Base-by-base conservation (phyloP, 2,329 filamentous ascomycete genomes). In the Cyanodermella asteris region DNA sequence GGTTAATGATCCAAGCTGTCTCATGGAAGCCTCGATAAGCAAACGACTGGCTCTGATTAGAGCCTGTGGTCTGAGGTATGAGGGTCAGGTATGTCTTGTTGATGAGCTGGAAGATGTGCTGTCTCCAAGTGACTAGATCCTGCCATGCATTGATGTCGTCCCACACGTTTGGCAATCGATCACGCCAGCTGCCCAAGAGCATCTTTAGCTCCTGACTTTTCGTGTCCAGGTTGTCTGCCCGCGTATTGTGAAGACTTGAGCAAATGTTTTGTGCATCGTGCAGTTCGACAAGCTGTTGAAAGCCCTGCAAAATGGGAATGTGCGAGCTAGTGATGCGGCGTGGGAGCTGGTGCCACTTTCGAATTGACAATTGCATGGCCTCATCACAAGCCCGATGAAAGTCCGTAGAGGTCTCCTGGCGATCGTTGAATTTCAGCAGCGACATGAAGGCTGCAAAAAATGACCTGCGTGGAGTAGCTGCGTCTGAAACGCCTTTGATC, bases 371-470 rank as follows among this genome's bases (percentile, higher is more conserved):
- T 47, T 99, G 87, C 26, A 94, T 93, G 3, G 87, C 84, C 50
- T 97, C 90, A 39, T 99, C 87, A 40, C 82, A 91, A 13, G 91
- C 66, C 29, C 80, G 70, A 33, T 73, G 75, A 49, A 97, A 94
- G 26, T 94, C 84, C 20, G 62, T 62, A 10, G 64, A 58, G 5
- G 62, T 62, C 45, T 94, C 84, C 34, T 76, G 71, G 50, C 91
- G 84, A 38, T 78, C 74, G 48, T 94, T 84, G 34, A 90, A 70
- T 48, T 93, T 93, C 34, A 97, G 68, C 18, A 99, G 59, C 2
- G 81, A 76, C 75, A 93, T 91, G 53, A 99, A 99, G 0, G 84
- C 80, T 46, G 93, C 82, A 69, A 97, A 97, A 60, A 97, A 99
- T 20, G 80, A 74, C 27, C 87, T 65, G 31, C 87, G 64, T 13